Conservation (phyloP, 148 eudicot genomes). For the Vaccinium vitisidaea region DNA sequence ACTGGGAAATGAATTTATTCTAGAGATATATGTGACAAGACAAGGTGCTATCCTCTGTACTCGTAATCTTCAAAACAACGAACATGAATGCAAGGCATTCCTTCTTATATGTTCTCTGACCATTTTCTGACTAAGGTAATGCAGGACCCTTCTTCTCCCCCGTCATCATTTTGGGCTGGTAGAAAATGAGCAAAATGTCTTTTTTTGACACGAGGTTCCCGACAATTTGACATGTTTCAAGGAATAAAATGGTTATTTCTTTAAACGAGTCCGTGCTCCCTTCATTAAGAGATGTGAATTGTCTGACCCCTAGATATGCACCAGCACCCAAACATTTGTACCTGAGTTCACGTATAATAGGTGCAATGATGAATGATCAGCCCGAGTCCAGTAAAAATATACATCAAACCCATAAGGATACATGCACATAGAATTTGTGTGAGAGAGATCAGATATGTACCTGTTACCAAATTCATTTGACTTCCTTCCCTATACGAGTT, state of each 20-base stretch:
- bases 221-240: too few species aligned
- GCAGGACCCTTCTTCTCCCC: not conserved
- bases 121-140: not conserved
- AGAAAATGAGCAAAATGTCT: too few species aligned
- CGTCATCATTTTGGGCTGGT: not conserved
- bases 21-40: not conserved
- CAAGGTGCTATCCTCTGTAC: not conserved
- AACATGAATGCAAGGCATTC: not conserved
- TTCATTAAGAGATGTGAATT: too few species aligned
- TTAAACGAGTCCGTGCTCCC: too few species aligned
- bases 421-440: not conserved
- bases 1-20: not conserved
- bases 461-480: slow-evolving; percentile 34
- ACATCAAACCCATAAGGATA: not conserved
- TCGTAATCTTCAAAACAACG: not conserved
- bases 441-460: slow-evolving; percentile 16
- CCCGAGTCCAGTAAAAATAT: not conserved
- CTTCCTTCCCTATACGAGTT: slow-evolving; percentile 32
- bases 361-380: not conserved
- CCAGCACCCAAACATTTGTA: not conserved
- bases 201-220: too few species aligned
- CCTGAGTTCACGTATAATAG: not conserved
- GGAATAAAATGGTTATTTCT: too few species aligned
- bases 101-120: not conserved
- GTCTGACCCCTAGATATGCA: not conserved